Percentiles rank a stretch among this genome's conserved stretches.
Conservation (phyloP, 192 early-diverging fungal genomes). For the Cladochytrium replicatum region DNA sequence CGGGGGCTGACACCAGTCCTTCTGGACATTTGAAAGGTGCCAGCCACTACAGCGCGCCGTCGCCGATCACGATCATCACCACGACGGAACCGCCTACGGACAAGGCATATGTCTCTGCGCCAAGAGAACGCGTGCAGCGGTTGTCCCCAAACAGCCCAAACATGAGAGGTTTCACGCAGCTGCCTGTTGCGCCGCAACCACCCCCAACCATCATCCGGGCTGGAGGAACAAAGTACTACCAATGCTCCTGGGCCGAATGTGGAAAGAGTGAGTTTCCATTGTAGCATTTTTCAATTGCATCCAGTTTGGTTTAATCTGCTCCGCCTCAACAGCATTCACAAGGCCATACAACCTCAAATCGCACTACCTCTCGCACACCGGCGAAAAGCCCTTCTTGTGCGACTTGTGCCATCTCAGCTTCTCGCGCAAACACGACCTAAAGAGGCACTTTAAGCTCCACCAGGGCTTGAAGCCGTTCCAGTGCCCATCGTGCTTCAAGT, state of each 20-base stretch:
- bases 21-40: too few relatives aligned
- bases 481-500: constrained; percentile 26
- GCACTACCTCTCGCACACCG: constrained; percentile 40
- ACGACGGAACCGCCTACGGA: too few relatives aligned
- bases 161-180: too few relatives aligned
- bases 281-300: neutral
- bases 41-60: too few relatives aligned
- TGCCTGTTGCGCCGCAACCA: too few relatives aligned
- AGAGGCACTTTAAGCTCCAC: constrained; percentile 38
- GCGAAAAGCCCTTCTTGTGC: constrained; percentile 42
- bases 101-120: too few relatives aligned
- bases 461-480: constrained; percentile 24
- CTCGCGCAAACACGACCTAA: constrained; percentile 73
- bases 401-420: constrained; percentile 55
- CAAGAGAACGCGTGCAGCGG: too few relatives aligned
- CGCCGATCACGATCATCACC: too few relatives aligned
- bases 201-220: too few relatives aligned
- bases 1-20: too few relatives aligned
- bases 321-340: constrained; percentile 24
- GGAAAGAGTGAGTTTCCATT: constrained; percentile 31
- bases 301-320: neutral
- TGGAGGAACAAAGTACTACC: too few relatives aligned
- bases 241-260: constrained; percentile 33
- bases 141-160: too few relatives aligned
- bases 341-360: constrained; percentile 48